Evolutionary conservation across 176 grass and related monocot species (phyloP).

Genomic region (Aechmea fasciata): DNA sequence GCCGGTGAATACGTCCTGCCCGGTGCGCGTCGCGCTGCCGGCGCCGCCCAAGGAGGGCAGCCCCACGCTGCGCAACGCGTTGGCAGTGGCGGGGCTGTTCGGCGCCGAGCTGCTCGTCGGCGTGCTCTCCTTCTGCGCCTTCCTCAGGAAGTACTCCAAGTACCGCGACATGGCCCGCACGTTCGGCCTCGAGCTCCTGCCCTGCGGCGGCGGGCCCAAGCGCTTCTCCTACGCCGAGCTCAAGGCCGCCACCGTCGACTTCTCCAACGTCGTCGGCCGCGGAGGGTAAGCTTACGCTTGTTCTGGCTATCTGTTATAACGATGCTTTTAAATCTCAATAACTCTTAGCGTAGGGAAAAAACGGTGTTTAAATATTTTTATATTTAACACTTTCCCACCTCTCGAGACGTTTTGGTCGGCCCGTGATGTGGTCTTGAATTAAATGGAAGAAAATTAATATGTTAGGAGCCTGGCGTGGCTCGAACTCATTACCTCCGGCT

Average conservation of each 20-base stretch:
- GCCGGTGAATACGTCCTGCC: conserved; percentile 71
- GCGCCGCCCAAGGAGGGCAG: conserved; percentile 37
- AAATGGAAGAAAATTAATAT: too few relatives aligned
- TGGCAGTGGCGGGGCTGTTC: conserved; percentile 66
- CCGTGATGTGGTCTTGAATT: too few relatives aligned
- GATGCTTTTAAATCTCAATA: too few relatives aligned
- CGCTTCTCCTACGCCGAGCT: conserved; percentile 85
- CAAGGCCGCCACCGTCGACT: conserved; percentile 77
- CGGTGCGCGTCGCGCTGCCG: conserved; percentile 40
- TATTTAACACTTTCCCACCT: too few relatives aligned
- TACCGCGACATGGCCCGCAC: conserved; percentile 91
- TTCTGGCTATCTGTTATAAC: too few relatives aligned
- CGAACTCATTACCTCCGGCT: too few relatives aligned
- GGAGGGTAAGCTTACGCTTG: conserved; percentile 15
- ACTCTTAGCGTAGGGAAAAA: too few relatives aligned
- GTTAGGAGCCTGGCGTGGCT: too few relatives aligned
- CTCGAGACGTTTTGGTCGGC: too few relatives aligned
- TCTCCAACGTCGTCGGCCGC: conserved; percentile 58
- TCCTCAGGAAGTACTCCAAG: conserved; percentile 90
- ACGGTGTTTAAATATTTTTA: too few relatives aligned
- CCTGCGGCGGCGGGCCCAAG: conserved; percentile 61
- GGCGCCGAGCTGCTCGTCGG: conserved; percentile 69
- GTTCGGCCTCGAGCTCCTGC: conserved; percentile 73
- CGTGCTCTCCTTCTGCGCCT: conserved; percentile 81
- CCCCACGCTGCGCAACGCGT: conserved; percentile 37